A percentile compares a stretch with the other conserved stretches of the same genome.
These are phyloP conservation scores for Litsea cubeba DNA, from an alignment of 164 flowering plant species.

Conservation along the genomic window DNA sequence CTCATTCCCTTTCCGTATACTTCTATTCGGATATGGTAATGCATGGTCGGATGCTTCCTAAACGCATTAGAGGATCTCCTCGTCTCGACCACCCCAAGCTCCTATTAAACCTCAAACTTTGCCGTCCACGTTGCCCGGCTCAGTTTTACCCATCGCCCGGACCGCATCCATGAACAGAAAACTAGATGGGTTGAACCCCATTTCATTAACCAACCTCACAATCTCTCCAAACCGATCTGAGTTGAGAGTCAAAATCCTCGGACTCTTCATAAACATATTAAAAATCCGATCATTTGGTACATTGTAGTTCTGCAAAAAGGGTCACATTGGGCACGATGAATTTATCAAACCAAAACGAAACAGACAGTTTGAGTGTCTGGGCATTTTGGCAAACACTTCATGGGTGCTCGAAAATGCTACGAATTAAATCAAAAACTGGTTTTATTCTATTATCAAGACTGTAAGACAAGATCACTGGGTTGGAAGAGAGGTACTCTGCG, in stretches of 20 bases:
- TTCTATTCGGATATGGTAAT: slow-evolving; percentile 8
- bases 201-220: slow-evolving; percentile 6
- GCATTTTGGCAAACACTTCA: background rate
- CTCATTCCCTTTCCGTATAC: slow-evolving; percentile 1
- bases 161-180: background rate
- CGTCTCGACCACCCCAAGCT: slow-evolving; percentile 13
- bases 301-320: slow-evolving; percentile 6
- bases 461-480: background rate
- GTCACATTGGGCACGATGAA: slow-evolving; percentile 11
- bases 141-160: background rate
- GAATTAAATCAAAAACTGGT: slow-evolving; percentile 10
- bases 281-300: slow-evolving; percentile 14
- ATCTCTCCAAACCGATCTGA: slow-evolving; percentile 2
- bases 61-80: slow-evolving; percentile 7
- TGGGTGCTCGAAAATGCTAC: background rate
- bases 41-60: slow-evolving; percentile 1
- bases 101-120: slow-evolving; percentile 1
- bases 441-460: slow-evolving; percentile 16
- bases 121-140: slow-evolving; percentile 6
- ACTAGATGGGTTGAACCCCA: slow-evolving; percentile 11
- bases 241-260: background rate
- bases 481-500: background rate
- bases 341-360: background rate
- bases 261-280: background rate
- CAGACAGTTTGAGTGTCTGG: background rate